Conservation (phyloP, 129 eudicot genomes). For the Logfia minima region DNA sequence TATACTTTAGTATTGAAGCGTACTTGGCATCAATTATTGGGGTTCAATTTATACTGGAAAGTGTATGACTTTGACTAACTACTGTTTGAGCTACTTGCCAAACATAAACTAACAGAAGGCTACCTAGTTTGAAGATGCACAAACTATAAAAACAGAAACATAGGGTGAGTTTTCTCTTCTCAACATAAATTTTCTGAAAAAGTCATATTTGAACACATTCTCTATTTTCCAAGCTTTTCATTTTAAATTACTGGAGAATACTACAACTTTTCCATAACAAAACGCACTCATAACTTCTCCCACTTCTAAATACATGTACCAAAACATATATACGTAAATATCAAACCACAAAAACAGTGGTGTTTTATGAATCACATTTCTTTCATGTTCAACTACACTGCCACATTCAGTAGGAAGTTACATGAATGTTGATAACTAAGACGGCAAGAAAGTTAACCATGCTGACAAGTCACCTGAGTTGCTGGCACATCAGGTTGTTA, state of each 20-base stretch:
- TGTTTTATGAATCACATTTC: neutral
- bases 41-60: neutral
- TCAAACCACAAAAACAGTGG: neutral
- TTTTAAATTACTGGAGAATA: too few species aligned
- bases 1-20: neutral
- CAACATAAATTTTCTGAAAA: too few species aligned
- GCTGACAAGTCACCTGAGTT: neutral
- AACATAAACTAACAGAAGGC: neutral
- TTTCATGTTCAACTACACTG: slow-evolving; percentile 7
- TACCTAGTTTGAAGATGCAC: neutral
- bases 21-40: neutral
- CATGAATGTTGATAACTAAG: neutral
- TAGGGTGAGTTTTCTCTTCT: too few species aligned
- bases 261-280: too few species aligned
- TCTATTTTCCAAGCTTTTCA: too few species aligned
- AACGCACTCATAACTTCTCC: neutral
- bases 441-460: neutral
- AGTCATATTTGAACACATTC: too few species aligned
- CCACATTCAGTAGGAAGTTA: slow-evolving; percentile 2
- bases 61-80: slow-evolving; percentile 1
- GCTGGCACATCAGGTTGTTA: neutral
- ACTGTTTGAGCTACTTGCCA: slow-evolving; percentile 1
- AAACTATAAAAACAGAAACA: neutral
- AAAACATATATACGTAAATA: neutral
- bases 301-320: neutral